phyloP scores from a whole-genome alignment of 1,284 basidiomycete species.

The Phylloboletellus chloephorus region DNA sequence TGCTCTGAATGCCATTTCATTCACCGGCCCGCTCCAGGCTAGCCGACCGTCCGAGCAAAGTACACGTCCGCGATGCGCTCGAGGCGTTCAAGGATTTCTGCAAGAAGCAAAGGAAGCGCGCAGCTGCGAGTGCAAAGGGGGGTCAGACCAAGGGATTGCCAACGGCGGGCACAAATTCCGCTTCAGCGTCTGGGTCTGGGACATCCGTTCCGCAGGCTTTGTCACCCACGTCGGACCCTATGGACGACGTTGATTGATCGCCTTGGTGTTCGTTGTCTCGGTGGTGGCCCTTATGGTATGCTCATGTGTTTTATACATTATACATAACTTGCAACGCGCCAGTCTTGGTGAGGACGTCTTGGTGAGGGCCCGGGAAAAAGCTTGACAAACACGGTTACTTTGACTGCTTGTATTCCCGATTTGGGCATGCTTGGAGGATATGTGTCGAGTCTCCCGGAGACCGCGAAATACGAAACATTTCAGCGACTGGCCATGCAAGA shows the following conservation, averaged over 20 bases:
- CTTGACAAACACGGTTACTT: constrained; percentile 9
- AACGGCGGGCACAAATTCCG: neutral
- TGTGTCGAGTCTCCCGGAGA: constrained; percentile 4
- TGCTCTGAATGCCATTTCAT: neutral
- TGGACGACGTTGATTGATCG: constrained; percentile 31
- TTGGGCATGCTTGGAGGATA: constrained; percentile 17
- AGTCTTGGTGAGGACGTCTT: constrained; percentile 6
- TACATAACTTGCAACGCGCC: constrained; percentile 9
- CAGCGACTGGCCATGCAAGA: neutral
- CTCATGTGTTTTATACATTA: constrained; percentile 9
- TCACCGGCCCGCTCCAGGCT: constrained; percentile 33
- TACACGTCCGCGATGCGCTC: constrained; percentile 47
- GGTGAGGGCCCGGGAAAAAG: neutral
- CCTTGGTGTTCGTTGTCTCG: neutral
- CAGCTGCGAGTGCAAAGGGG: constrained; percentile 16
- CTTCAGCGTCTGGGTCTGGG: neutral
- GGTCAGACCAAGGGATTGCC: neutral
- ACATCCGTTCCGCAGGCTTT: neutral
- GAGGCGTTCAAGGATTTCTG: constrained; percentile 45
- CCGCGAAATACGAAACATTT: neutral
- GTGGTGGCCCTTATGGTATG: constrained; percentile 2
- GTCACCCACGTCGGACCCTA: neutral
- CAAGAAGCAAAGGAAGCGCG: constrained; percentile 42
- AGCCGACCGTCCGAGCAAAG: constrained; percentile 47
- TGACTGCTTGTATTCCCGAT: constrained; percentile 27